Evolutionary conservation across 2,329 filamentous ascomycete species (phyloP), one percentile per base, ranked within the genome.

Genomic region (Phyllosticta ampelicida): DNA sequence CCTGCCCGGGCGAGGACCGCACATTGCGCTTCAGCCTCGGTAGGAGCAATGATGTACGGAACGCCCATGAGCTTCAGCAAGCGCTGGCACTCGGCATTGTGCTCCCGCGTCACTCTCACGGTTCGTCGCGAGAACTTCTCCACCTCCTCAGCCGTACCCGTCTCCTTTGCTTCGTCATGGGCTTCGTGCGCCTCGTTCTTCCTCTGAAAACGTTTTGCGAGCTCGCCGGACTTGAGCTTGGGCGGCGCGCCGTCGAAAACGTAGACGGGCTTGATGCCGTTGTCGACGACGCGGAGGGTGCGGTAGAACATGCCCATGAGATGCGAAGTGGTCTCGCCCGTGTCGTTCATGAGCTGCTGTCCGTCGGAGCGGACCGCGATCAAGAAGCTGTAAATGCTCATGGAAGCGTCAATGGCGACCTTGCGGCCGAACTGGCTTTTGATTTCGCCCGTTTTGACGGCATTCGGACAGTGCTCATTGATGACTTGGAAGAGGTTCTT

Each of bases 291-390:
- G 66, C 94, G 90, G 6, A 99, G 81, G 2, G 94, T 99, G 66
- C 94, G 91, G 79, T 99, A 99, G 78, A 99, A 99, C 85, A 99
- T 92, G 69, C 94, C 94, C 91, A 99, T 97, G 16, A 99, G 78
- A 72, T 99, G 94, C 18, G 94, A 99, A 0, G 94, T 99, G 1
- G 94, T 99, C 73, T 97, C 90, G 68, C 94, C 94, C 55, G 86
- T 86, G 68, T 99, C 94, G 73, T 86, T 95, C 81, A 86, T 97
- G 66, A 99, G 86, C 74, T 96, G 90, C 73, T 99, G 90, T 65
- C 94, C 94, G 66, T 96, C 90, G 67, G 91, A 96, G 65, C 94
- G 90, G 58, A 99, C 94, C 54, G 94, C 94, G 71, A 99, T 94
- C 61, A 99, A 83, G 78, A 99, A 99, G 74, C 89, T 95, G 80